Percentiles rank a stretch among this genome's conserved stretches.
phyloP scores from a whole-genome alignment of 1,284 basidiomycete genomes.

The Apiotrichum porosum region DNA sequence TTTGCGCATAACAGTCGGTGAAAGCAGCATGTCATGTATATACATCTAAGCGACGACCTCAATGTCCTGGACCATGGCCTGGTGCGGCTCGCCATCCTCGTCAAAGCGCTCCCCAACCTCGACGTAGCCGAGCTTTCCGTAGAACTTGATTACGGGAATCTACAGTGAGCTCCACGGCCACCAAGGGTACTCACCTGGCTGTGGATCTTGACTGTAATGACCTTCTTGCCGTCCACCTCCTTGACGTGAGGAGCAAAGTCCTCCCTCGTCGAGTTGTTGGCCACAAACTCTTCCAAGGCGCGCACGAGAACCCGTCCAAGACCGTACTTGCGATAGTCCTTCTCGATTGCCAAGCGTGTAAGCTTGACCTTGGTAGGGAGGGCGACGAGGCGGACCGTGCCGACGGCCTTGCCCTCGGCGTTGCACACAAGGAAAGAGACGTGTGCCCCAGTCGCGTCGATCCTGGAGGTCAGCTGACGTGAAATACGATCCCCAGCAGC shows the following conservation, averaged over 20 bases:
- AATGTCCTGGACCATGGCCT: conserved; percentile 10
- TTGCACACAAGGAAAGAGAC: conserved; percentile 8
- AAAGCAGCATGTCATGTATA: no score
- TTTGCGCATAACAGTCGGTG: no score
- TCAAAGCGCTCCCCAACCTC: conserved; percentile 59
- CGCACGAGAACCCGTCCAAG: conserved; percentile 37
- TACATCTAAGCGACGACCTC: no score
- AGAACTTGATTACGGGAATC: conserved; percentile 42
- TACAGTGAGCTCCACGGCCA: conserved; percentile 7
- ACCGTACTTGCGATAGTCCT: conserved; percentile 34
- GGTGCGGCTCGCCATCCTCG: conserved; percentile 52
- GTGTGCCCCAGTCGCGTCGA: conserved; percentile 8
- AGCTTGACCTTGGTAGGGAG: conserved; percentile 36
- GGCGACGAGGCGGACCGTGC: conserved; percentile 37
- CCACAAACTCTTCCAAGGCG: conserved; percentile 19
- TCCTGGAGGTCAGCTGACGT: neutral
- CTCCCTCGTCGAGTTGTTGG: no score
- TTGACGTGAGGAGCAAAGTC: conserved; percentile 7
- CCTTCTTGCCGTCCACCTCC: conserved; percentile 15
- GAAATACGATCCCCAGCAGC: no score
- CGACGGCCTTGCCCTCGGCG: conserved; percentile 29
- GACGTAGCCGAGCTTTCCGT: conserved; percentile 57
- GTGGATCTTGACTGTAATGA: conserved; percentile 31
- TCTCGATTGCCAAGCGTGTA: conserved; percentile 37
- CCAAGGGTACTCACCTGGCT: conserved; percentile 29